Evolutionary conservation across 495 filamentous ascomycete genomes (phyloP), one percentile per base, ranked within the genome.

Genomic region (Aspergillus wentii): DNA sequence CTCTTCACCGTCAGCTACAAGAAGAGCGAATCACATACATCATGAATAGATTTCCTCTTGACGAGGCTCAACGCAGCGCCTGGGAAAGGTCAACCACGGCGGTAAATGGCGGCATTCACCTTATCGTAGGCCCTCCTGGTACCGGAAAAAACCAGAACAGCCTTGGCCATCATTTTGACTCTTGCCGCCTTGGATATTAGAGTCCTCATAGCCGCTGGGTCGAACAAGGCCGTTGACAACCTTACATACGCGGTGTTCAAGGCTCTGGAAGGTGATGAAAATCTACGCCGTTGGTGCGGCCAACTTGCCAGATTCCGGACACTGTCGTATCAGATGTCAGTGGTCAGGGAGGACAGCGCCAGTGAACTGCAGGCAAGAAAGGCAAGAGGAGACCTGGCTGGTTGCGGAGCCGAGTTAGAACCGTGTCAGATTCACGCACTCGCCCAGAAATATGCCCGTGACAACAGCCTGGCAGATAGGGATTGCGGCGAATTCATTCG

Each of bases 51-150:
- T 28, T 28, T 28, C 4, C 4, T 4, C 4, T 28, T 13, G 25
- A 28, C 13, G 25, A 28, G 2, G 25, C 25, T 10, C 25, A 28
- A 13, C 9, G 13, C 10, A 9, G 4, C 9, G 25, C 25, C 9
- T 28, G 3, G 3, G 3, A 13, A 4, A 28, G 9, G 4, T 28
- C 4, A 4, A 28, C 25, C 25, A 9, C 10, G 4, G 13, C 2
- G 3, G 25, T 28, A 9, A 10, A 13, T 17, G 41, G 41, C 11
- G 11, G 41, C 2, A 38, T n/a, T n/a, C n/a, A 32, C 14, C 33
- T 44, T n/a, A 40, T 44, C 14, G 15, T 18, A 20, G 33, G 41
- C 20, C 35, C 41, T 30, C 34, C n/a, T 5, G 41, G 34, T 16
- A 44, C 33, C 10, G 41, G 33, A n/a, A 11, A 44, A 44, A n/a